Evolutionary conservation across 2,329 filamentous ascomycete species (phyloP).

Genomic region (Sclerotinia sclerotiorum): DNA sequence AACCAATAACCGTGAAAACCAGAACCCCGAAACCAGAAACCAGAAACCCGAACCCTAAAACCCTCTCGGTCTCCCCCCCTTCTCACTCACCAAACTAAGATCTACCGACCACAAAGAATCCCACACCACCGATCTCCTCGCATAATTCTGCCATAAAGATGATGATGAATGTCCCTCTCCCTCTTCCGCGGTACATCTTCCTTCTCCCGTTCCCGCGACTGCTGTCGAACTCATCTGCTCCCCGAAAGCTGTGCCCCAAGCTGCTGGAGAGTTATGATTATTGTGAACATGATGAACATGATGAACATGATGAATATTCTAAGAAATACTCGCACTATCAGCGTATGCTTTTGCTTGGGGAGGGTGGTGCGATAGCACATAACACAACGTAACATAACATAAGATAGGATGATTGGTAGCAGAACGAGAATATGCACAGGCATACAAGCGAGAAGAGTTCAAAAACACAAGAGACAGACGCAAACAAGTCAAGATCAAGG

Average conservation of each 20-base stretch:
- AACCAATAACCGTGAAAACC: too few species aligned
- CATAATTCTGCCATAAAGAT: constrained; percentile 39
- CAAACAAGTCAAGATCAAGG: constrained; percentile 27
- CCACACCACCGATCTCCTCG: constrained; percentile 55
- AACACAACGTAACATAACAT: neutral
- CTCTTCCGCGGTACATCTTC: constrained; percentile 4
- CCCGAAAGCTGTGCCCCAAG: neutral
- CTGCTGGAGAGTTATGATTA: neutral
- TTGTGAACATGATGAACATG: constrained; percentile 2
- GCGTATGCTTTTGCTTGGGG: constrained; percentile 23
- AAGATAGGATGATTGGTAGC: neutral
- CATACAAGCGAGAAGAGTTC: neutral
- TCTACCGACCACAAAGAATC: constrained; percentile 63
- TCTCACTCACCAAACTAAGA: constrained; percentile 52
- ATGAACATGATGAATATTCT: constrained; percentile 25
- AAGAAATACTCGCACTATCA: constrained; percentile 31
- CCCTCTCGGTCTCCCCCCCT: constrained; percentile 12
- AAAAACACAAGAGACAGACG: neutral
- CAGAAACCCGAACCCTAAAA: neutral
- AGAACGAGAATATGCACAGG: neutral
- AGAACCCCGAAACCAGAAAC: too few species aligned
- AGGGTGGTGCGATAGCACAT: too few species aligned
- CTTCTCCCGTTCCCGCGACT: too few species aligned
- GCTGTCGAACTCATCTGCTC: neutral
- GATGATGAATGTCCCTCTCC: constrained; percentile 31